phyloP scores from a whole-genome alignment of 78 protist species.

The Chrysochromulina tobinii region DNA sequence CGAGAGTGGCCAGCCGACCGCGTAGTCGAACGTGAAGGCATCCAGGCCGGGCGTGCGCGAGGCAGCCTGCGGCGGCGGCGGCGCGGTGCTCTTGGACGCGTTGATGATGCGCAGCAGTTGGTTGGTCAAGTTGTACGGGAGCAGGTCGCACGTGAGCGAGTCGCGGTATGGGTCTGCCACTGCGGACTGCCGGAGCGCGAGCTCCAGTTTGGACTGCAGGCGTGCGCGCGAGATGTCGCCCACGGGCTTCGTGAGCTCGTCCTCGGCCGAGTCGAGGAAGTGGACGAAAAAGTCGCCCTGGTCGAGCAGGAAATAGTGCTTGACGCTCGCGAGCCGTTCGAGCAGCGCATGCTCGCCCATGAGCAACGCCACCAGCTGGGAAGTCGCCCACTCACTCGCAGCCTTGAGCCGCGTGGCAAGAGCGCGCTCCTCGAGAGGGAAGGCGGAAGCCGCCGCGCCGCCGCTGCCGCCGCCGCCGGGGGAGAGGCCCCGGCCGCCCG shows the following conservation, averaged over 20 bases:
- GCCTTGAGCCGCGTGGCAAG: slow-evolving; percentile 35
- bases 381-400: slow-evolving; percentile 59
- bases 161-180: slow-evolving; percentile 63
- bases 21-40: slow-evolving; percentile 17
- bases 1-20: slow-evolving; percentile 80
- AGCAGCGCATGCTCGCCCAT: slow-evolving; percentile 53
- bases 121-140: slow-evolving; percentile 41
- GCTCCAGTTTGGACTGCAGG: background rate
- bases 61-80: background rate
- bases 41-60: background rate
- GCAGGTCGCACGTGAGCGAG: slow-evolving; percentile 63
- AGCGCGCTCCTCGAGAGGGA: background rate
- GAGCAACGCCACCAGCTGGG: slow-evolving; percentile 45
- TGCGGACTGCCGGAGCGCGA: slow-evolving; percentile 34
- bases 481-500: too few species aligned
- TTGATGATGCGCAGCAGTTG: slow-evolving; percentile 60
- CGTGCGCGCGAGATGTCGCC: slow-evolving; percentile 32
- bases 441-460: background rate
- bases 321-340: slow-evolving; percentile 54
- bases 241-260: slow-evolving; percentile 63
- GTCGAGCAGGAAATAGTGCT: slow-evolving; percentile 76
- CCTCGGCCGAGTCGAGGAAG: slow-evolving; percentile 76
- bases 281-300: slow-evolving; percentile 79
- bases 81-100: background rate
- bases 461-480: too few species aligned